Percentiles rank a stretch among this genome's conserved stretches.
Evolutionary conservation across 495 filamentous ascomycete species (phyloP).

Genomic region (Hyphodiscus hymeniophilus): DNA sequence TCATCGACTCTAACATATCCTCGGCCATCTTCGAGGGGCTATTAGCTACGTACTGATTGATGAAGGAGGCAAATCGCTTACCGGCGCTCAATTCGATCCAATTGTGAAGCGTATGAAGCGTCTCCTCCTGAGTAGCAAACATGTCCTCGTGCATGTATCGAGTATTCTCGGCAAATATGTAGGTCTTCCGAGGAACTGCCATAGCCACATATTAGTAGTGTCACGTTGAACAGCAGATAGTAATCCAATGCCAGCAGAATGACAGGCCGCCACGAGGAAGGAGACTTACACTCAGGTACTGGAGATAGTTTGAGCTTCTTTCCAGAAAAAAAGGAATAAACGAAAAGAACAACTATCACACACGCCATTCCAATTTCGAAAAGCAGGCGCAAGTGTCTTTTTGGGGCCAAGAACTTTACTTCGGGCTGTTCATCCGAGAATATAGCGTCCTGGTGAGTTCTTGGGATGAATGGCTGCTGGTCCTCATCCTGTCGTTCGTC

Average conservation of each 20-base stretch:
- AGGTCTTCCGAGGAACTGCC: conserved; percentile 33
- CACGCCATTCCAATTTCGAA: background rate
- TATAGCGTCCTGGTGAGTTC: background rate
- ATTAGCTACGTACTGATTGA: background rate
- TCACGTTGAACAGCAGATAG: background rate
- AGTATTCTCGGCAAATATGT: conserved; percentile 31
- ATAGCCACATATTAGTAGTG: background rate
- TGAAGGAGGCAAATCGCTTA: conserved; percentile 4
- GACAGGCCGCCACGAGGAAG: background rate
- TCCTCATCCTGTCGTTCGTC: background rate
- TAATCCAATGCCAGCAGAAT: too few species aligned
- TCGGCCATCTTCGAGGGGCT: conserved; percentile 23
- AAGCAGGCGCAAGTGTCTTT: background rate
- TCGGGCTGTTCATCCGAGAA: background rate
- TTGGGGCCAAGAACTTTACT: background rate
- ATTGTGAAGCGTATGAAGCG: conserved; percentile 34
- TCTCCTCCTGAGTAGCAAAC: conserved; percentile 31
- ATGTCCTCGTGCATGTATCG: conserved; percentile 35
- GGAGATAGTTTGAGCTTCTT: background rate
- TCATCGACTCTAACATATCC: conserved; percentile 33
- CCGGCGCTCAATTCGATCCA: conserved; percentile 37
- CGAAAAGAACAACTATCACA: background rate
- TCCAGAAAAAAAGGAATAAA: background rate
- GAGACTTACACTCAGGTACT: background rate
- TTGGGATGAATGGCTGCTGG: background rate